Percentiles rank a stretch among this genome's conserved stretches.
Evolutionary conservation across 495 filamentous ascomycete species (phyloP).

Genomic region (Thermothielavioides terrestris): DNA sequence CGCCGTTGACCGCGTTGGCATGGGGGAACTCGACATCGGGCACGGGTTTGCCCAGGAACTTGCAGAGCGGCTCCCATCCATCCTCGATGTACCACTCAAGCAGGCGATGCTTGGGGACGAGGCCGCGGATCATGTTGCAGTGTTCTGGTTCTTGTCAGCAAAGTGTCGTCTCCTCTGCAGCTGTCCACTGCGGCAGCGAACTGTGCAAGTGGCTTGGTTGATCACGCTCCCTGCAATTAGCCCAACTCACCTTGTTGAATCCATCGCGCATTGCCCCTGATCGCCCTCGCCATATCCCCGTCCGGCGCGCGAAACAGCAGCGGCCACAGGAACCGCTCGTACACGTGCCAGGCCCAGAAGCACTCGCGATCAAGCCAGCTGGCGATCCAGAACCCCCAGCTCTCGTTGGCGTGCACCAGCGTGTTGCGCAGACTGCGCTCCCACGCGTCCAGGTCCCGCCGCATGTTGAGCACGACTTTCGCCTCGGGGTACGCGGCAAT

Average conservation of each 20-base stretch:
- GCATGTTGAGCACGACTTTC: slow-evolving; percentile 37
- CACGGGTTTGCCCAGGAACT: slow-evolving; percentile 36
- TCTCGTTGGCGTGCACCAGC: slow-evolving; percentile 16
- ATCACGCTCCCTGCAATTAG: background rate
- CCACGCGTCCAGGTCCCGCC: slow-evolving; percentile 37
- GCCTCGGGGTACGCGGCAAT: slow-evolving; percentile 40
- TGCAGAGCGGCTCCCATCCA: slow-evolving; percentile 45
- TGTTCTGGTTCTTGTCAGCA: slow-evolving; percentile 13
- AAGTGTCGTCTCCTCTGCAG: background rate
- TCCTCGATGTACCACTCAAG: slow-evolving; percentile 40
- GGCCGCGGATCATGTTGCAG: slow-evolving; percentile 21
- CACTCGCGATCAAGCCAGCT: slow-evolving; percentile 17
- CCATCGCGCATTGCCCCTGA: slow-evolving; percentile 17
- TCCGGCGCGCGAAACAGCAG: slow-evolving; percentile 17
- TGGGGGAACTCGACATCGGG: slow-evolving; percentile 37
- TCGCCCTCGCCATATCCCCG: slow-evolving; percentile 16
- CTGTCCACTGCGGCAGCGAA: no score
- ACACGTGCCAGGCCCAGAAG: slow-evolving; percentile 26
- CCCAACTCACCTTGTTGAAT: slow-evolving; percentile 13
- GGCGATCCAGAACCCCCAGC: slow-evolving; percentile 20
- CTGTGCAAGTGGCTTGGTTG: no score
- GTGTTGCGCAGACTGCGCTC: slow-evolving; percentile 16
- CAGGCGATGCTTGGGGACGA: slow-evolving; percentile 37
- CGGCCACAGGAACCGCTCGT: slow-evolving; percentile 23
- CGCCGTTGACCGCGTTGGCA: slow-evolving; percentile 20